These are phyloP conservation scores for Xylariaceae sp. DNA, from an alignment of 2,329 filamentous ascomycete genomes.

Conservation along the genomic window DNA sequence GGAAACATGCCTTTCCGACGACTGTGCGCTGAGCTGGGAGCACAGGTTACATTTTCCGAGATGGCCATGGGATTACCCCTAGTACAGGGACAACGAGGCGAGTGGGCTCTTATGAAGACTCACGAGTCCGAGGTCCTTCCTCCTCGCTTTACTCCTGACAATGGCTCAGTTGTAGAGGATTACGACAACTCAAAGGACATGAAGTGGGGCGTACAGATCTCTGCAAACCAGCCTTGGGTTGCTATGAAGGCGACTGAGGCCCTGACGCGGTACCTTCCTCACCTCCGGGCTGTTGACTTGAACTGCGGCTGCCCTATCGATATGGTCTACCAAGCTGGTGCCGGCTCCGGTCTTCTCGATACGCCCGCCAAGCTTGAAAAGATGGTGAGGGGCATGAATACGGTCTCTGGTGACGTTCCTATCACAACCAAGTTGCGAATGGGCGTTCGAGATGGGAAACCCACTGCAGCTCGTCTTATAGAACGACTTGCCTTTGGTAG, in stretches of 20 bases:
- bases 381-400: slow-evolving; percentile 94
- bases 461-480: slow-evolving; percentile 76
- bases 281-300: slow-evolving; percentile 85
- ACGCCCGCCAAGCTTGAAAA: slow-evolving; percentile 83
- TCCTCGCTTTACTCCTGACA: slow-evolving; percentile 59
- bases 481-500: slow-evolving; percentile 80
- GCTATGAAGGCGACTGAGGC: slow-evolving; percentile 85
- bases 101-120: slow-evolving; percentile 93
- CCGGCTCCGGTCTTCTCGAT: slow-evolving; percentile 90
- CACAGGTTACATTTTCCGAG: slow-evolving; percentile 93
- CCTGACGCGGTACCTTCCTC: slow-evolving; percentile 70
- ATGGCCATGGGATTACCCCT: slow-evolving; percentile 94
- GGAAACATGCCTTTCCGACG: slow-evolving; percentile 93
- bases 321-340: slow-evolving; percentile 81
- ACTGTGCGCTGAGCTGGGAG: slow-evolving; percentile 82
- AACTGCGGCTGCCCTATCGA: slow-evolving; percentile 99
- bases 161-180: slow-evolving; percentile 55
- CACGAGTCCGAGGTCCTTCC: slow-evolving; percentile 77
- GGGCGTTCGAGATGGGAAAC: slow-evolving; percentile 75
- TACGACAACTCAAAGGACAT: slow-evolving; percentile 83
- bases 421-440: slow-evolving; percentile 94
- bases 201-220: slow-evolving; percentile 89
- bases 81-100: slow-evolving; percentile 81
- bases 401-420: slow-evolving; percentile 82
- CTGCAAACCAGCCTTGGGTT: slow-evolving; percentile 86